Conservation (phyloP, 2,329 filamentous ascomycete species). For the Phyllachora maydis region DNA sequence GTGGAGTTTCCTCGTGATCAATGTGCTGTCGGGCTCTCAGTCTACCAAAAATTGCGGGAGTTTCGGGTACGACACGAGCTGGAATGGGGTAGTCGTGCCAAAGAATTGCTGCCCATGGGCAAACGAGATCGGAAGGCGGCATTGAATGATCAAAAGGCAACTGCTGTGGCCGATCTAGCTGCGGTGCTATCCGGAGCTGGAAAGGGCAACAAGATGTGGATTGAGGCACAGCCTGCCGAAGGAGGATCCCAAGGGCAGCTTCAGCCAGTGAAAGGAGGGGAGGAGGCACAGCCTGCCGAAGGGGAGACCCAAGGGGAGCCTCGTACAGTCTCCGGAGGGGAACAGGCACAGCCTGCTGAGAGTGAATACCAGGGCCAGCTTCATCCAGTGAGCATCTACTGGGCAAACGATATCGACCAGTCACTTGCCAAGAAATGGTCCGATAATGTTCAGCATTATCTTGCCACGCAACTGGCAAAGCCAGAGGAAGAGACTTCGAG, state of each 20-base stretch:
- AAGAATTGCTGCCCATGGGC: too few species aligned
- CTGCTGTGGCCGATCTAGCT: constrained; percentile 42
- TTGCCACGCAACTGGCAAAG: not conserved
- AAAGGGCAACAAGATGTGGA: constrained; percentile 25
- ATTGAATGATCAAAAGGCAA: constrained; percentile 39
- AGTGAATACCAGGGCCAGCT: too few species aligned
- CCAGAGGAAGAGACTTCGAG: not conserved
- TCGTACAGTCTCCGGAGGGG: too few species aligned
- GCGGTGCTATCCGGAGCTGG: constrained; percentile 30
- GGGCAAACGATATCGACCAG: not conserved
- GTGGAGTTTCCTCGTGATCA: constrained; percentile 33
- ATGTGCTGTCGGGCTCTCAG: constrained; percentile 32
- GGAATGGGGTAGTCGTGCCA: too few species aligned
- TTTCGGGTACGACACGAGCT: constrained; percentile 41
- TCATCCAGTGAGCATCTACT: not conserved
- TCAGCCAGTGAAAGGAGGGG: too few species aligned
- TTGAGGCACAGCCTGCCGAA: too few species aligned
- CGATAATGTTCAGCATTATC: constrained; percentile 1
- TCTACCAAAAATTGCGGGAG: constrained; percentile 44
- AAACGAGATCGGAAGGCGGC: constrained; percentile 23
- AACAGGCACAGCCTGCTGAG: too few species aligned
- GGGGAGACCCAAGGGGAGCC: not conserved
- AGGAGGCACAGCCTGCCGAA: not conserved
- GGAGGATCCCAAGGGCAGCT: too few species aligned
- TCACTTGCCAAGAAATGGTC: not conserved